Base-by-base conservation (phyloP, 1,139 yeast species). In the Suhomyces atakaporum region DNA sequence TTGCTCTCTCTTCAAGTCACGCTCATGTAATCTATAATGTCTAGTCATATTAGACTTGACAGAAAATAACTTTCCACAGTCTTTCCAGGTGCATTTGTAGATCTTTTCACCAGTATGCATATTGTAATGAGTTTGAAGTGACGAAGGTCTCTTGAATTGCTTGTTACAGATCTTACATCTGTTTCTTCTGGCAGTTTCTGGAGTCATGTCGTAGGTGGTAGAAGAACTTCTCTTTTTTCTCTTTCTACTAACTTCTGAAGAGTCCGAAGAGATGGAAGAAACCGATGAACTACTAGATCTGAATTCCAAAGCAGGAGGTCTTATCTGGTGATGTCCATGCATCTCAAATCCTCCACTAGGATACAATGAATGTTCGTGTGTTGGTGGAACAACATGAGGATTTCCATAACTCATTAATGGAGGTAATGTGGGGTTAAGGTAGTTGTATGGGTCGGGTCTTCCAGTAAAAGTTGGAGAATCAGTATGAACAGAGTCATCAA, bases 91-190 rank as follows among this genome's bases (percentile, higher is more conserved):
- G 55, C 96, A 88, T 42, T 63, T 64, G 62, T 75, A 85, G 16
- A 92, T 87, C 58, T 84, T 85, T 53, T 84, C 92, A 4, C 96
- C 96, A 0, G 96, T 86, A 56, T 88, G 96, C 3, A 88, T 81
- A 56, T 84, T 82, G 61, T 77, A 73, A 61, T 88, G 96, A 3
- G 92, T 86, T 50, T 79, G 84, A 40, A 87, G 66, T 2, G 92
- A 83, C 8, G 88, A 80, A 2, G 96, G 95, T 41, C 96, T 69
- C 36, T 84, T 81, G 64, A 88, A 87, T 32, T 78, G 79, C 57
- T 86, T 86, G 36, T 77, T 73, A 59, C 96, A 88, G n/a, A 79
- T 69, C 19, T 71, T 63, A 56, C 96, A 87, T 32, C 73, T 56
- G 49, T 73, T 69, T 33, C 64, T 40, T 15, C 54, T 55, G 5